These are phyloP conservation scores for Elaphomyces granulatus DNA, from an alignment of 495 filamentous ascomycete species.

Conservation along the genomic window DNA sequence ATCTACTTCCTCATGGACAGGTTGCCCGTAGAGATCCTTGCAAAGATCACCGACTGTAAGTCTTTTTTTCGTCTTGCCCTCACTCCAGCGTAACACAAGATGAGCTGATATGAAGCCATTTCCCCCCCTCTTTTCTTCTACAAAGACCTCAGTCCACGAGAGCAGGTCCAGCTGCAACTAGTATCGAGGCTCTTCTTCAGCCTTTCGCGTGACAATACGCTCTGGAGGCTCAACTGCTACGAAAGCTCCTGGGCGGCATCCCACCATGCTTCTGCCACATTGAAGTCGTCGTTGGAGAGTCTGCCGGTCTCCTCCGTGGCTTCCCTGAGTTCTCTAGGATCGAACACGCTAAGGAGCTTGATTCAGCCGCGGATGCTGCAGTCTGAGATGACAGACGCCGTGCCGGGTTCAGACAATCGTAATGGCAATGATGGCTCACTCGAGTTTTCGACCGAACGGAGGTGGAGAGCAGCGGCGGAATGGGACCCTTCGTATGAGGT, in stretches of 20 bases:
- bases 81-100: too few species aligned
- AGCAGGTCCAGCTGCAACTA: constrained; percentile 57
- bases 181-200: constrained; percentile 51
- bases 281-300: neutral
- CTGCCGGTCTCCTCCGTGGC: constrained; percentile 13
- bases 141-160: constrained; percentile 50
- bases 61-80: too few species aligned
- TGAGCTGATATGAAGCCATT: too few species aligned
- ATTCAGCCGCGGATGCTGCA: constrained; percentile 24
- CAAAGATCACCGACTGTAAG: constrained; percentile 63
- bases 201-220: constrained; percentile 57
- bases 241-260: constrained; percentile 42
- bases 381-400: constrained; percentile 3
- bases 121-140: neutral
- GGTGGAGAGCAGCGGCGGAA: constrained; percentile 46
- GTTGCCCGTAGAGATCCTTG: constrained; percentile 63
- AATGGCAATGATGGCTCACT: constrained; percentile 7
- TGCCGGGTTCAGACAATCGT: constrained; percentile 4
- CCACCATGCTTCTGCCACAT: constrained; percentile 31
- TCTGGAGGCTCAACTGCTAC: constrained; percentile 68
- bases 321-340: constrained; percentile 22
- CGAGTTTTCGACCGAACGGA: constrained; percentile 20
- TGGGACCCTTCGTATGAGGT: constrained; percentile 69
- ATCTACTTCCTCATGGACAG: constrained; percentile 34
- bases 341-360: constrained; percentile 22